Conservation (phyloP, 768 basidiomycete genomes). For the Rickenella mellea region DNA sequence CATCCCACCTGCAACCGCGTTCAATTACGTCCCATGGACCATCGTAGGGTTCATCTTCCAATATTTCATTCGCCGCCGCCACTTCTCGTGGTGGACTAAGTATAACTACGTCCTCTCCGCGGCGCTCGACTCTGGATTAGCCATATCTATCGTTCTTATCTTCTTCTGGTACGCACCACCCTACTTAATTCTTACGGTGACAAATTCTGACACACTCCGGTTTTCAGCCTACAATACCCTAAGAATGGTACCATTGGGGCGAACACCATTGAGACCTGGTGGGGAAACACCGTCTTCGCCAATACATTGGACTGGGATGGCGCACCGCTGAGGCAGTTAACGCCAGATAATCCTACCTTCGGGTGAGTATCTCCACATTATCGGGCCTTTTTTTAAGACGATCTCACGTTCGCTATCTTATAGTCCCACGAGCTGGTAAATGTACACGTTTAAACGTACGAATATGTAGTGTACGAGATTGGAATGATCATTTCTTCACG, state of each 20-base stretch:
- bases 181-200: not conserved
- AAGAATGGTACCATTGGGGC: conserved; percentile 21
- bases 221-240: conserved; percentile 26
- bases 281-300: conserved; percentile 26
- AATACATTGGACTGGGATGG: conserved; percentile 21
- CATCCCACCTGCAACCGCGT: conserved; percentile 13
- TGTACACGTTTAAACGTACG: no score
- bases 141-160: conserved; percentile 54
- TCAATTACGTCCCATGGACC: conserved; percentile 16
- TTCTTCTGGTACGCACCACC: conserved; percentile 49
- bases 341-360: conserved; percentile 13
- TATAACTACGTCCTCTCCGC: conserved; percentile 55
- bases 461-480: no score
- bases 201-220: no score
- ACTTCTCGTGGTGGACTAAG: conserved; percentile 20
- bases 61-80: conserved; percentile 14
- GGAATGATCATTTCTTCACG: conserved; percentile 31
- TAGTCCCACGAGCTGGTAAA: no score
- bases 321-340: conserved; percentile 13
- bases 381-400: no score
- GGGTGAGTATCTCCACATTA: conserved; percentile 13
- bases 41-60: conserved; percentile 17
- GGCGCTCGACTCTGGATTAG: conserved; percentile 66
- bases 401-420: no score
- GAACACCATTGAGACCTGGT: conserved; percentile 25